Percentiles rank a stretch among this genome's conserved stretches.
Conservation (phyloP, 306 rosid genomes). For the Prunus kanzakura region DNA sequence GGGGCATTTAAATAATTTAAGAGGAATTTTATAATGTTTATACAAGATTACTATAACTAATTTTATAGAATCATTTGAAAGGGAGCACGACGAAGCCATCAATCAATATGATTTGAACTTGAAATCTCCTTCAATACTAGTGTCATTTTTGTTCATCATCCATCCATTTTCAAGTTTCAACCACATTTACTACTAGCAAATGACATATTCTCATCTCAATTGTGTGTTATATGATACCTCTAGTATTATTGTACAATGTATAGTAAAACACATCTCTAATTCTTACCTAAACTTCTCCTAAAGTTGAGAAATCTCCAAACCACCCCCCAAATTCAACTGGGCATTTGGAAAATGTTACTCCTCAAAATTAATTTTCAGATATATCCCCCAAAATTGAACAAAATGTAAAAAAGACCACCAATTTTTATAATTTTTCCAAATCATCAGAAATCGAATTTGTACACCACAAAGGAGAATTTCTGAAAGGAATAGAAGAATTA, state of each 20-base stretch:
- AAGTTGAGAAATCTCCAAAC: neutral
- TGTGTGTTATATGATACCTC: neutral
- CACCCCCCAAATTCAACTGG: too few species aligned
- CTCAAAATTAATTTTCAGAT: neutral
- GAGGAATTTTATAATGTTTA: too few species aligned
- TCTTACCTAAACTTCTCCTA: neutral
- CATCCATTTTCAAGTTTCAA: too few species aligned
- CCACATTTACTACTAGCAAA: neutral
- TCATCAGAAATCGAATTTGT: constrained; percentile 19
- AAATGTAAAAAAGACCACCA: neutral
- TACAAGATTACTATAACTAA: too few species aligned
- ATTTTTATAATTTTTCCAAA: neutral
- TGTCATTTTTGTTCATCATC: too few species aligned
- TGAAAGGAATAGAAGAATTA: constrained; percentile 71
- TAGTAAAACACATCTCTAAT: neutral
- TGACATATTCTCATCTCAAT: too few species aligned
- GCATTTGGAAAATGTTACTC: neutral
- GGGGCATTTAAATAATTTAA: too few species aligned
- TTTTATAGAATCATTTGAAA: too few species aligned
- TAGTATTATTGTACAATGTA: too few species aligned
- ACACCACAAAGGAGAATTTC: constrained; percentile 73
- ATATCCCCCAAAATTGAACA: neutral
- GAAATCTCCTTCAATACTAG: too few species aligned
- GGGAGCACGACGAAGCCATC: accelerated
- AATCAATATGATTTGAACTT: too few species aligned